Evolutionary conservation across 352 stramenopile species (phyloP), one percentile per base, ranked within the genome.

Genomic region (Phytophthora foliorum): DNA sequence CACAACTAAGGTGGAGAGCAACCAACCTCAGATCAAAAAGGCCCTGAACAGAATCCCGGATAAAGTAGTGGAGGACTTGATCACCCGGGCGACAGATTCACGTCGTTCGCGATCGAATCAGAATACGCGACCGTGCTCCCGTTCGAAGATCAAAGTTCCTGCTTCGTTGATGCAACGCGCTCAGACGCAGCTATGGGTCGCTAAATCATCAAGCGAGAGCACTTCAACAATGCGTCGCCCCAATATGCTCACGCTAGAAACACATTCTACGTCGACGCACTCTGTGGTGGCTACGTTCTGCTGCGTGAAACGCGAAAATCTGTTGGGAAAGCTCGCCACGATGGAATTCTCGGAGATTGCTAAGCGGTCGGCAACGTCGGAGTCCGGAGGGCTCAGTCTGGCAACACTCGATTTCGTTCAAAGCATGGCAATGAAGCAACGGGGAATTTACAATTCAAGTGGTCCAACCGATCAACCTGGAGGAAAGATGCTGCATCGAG

Each of bases 271-370:
- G 21, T 14, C 54, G 22, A 19, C 36, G 17, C 21, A 14, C 13
- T 41, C 41, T 7, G 29, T 27, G 31, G n/a, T 58, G 19, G 8
- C n/a, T 29, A 82, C 60, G 1, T 84, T 84, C 17, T 80, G 57
- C 31, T 70, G 59, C 2, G 63, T 72, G 10, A 82, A 81, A 39
- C 41, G 59, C 17, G 53, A 70, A 14, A 50, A 63, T 34, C 24
- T 84, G 8, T 55, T 64, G 31, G 56, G 76, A 24, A 42, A 65
- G 41, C 52, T 84, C 17, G 70, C 73, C 4, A 80, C 73, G 13
- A 46, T 46, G 13, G 59, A 57, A 22, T 27, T 81, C 7, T 29
- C 48, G 14, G 29, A 53, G 16, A 27, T 17, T 22, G 32, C 41
- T 41, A 32, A 64, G 6, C 21, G 32, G 22, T 66, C 57, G 57